Conservation (phyloP, 2,329 filamentous ascomycete species). For the Trichoderma aggressivum region DNA sequence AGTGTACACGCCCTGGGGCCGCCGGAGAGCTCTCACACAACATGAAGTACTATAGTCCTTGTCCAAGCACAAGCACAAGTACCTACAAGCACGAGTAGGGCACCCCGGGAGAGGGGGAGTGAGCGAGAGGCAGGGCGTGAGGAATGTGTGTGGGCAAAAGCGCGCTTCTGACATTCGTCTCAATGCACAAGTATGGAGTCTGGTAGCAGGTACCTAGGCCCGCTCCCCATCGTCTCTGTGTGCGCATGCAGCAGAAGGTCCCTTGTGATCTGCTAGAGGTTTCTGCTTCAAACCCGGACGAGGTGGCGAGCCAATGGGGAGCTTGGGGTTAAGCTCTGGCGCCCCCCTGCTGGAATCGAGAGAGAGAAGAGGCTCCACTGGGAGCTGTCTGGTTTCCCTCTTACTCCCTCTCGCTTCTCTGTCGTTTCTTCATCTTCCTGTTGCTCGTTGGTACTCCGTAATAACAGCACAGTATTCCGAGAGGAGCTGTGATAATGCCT, state of each 20-base stretch:
- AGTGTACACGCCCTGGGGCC: not conserved
- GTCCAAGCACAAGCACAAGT: not conserved
- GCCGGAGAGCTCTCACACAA: not conserved
- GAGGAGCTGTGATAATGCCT: not conserved
- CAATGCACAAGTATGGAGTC: not conserved
- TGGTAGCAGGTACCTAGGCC: not conserved
- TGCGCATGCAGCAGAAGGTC: slow-evolving; percentile 17
- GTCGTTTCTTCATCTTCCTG: not conserved
- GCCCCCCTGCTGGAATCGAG: slow-evolving; percentile 8
- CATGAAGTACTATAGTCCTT: not conserved
- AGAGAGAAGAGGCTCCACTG: not conserved
- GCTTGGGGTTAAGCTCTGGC: slow-evolving; percentile 22
- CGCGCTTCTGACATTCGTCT: slow-evolving; percentile 10
- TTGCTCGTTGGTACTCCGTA: not conserved
- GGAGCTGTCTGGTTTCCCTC: slow-evolving; percentile 13
- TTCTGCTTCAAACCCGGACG: slow-evolving; percentile 7
- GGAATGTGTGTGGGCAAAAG: slow-evolving; percentile 15
- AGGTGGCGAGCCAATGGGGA: slow-evolving; percentile 21
- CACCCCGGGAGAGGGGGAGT: not conserved
- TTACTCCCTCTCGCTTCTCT: not conserved
- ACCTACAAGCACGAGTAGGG: not conserved
- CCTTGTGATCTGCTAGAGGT: slow-evolving; percentile 22
- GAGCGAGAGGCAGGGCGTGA: slow-evolving; percentile 5
- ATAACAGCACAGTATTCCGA: not conserved
- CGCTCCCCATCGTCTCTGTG: not conserved